phyloP scores from a whole-genome alignment of 805 yeast species.

The Cyberlindnera subsufficiens region DNA sequence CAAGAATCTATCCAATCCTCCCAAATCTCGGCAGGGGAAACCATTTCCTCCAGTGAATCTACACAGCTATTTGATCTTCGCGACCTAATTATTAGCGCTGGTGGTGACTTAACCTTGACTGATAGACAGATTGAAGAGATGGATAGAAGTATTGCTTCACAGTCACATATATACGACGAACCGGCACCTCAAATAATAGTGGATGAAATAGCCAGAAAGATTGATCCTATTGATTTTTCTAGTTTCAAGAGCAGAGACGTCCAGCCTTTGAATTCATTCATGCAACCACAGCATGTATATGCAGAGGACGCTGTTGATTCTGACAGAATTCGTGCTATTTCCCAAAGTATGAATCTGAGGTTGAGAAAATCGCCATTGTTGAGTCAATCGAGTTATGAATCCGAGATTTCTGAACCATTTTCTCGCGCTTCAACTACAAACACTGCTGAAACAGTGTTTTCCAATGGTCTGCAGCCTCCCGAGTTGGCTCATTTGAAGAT shows the following conservation, averaged over 20 bases:
- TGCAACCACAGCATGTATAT: conserved; percentile 13
- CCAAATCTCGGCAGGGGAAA: not conserved
- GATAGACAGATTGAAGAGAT: conserved; percentile 2
- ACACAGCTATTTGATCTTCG: conserved; percentile 16
- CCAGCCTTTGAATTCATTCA: conserved; percentile 14
- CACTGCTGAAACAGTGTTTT: conserved; percentile 9
- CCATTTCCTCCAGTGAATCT: conserved; percentile 3
- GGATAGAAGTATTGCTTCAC: conserved; percentile 13
- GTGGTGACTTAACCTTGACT: conserved; percentile 9
- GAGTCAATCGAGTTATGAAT: conserved; percentile 22
- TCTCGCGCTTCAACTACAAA: conserved; percentile 9
- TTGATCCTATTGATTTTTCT: not conserved
- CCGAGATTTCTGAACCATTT: conserved; percentile 21
- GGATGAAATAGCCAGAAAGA: not conserved
- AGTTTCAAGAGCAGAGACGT: too few species aligned
- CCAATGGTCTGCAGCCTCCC: not conserved
- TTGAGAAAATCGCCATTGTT: conserved; percentile 9
- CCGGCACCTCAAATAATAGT: conserved; percentile 1
- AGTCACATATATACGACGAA: conserved; percentile 11
- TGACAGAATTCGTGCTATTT: conserved; percentile 12
- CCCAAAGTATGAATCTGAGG: conserved; percentile 1
- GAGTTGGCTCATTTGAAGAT: too few species aligned
- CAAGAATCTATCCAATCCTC: conserved; percentile 7
- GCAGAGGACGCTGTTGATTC: conserved; percentile 14
- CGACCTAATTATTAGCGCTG: conserved; percentile 12